Conservation (phyloP, 1,139 yeast species). For the Geotrichum europaeum region DNA sequence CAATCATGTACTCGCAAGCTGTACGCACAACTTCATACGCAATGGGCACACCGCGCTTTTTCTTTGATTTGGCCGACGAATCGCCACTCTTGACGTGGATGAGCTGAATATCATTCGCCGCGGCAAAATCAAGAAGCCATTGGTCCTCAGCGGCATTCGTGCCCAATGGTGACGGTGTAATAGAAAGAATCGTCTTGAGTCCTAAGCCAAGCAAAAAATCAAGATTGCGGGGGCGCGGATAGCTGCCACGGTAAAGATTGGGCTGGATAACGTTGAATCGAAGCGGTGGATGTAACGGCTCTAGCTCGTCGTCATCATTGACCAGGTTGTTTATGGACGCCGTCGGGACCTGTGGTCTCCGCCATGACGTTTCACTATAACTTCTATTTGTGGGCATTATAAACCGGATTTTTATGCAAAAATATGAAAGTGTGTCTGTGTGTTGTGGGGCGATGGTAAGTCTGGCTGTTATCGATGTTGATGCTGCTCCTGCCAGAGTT, state of each 20-base stretch:
- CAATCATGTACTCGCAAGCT: conserved; percentile 56
- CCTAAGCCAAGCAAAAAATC: conserved; percentile 64
- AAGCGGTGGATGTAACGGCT: conserved; percentile 54
- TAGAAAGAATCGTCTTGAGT: conserved; percentile 66
- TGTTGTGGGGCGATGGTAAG: background rate
- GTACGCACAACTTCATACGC: conserved; percentile 55
- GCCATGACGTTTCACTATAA: background rate
- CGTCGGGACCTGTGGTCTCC: background rate
- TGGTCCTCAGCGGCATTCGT: conserved; percentile 34
- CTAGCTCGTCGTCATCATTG: background rate
- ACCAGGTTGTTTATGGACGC: background rate
- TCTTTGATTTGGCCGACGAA: conserved; percentile 29
- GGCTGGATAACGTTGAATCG: conserved; percentile 69
- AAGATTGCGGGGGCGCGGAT: conserved; percentile 70
- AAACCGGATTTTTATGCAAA: background rate
- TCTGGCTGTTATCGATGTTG: background rate
- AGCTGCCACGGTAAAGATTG: conserved; percentile 73
- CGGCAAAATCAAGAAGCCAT: conserved; percentile 47
- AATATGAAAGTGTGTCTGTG: background rate
- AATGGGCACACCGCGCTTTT: conserved; percentile 58
- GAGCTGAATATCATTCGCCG: conserved; percentile 42
- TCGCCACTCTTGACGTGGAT: conserved; percentile 62
- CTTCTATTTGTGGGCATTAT: background rate
- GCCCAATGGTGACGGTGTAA: conserved; percentile 67
- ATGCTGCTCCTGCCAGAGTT: background rate